Percentiles rank a stretch among this genome's conserved stretches.
These are phyloP conservation scores for Saussurea involucrata DNA, from an alignment of 129 eudicot genomes.

Conservation along the genomic window DNA sequence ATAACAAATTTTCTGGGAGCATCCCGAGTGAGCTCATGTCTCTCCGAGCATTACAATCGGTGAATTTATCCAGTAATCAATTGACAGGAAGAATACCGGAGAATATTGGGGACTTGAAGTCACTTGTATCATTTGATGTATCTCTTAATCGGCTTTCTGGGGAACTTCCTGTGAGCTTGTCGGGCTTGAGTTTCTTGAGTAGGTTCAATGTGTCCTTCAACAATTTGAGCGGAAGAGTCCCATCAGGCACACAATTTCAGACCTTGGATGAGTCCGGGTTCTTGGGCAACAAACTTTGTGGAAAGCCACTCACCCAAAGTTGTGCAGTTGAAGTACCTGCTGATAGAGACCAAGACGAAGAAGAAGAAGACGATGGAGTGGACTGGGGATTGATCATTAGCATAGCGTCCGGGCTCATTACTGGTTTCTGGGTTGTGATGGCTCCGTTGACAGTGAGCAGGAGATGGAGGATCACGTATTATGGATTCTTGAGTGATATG, in stretches of 20 bases:
- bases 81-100: conserved; percentile 29
- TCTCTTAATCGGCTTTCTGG: conserved; percentile 26
- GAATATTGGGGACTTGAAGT: conserved; percentile 16
- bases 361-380: neutral
- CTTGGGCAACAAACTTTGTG: conserved; percentile 28
- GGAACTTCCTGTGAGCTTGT: conserved; percentile 20
- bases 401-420: neutral
- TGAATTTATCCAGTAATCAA: conserved; percentile 25
- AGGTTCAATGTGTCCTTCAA: conserved; percentile 31
- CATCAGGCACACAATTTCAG: conserved; percentile 32
- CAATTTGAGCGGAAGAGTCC: conserved; percentile 27
- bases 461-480: conserved; percentile 5
- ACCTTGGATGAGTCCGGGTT: conserved; percentile 27
- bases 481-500: neutral
- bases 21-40: conserved; percentile 3
- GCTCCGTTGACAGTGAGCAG: conserved; percentile 1
- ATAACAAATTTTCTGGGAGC: neutral
- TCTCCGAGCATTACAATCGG: neutral
- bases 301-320: conserved; percentile 15
- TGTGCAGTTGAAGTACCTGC: neutral
- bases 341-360: neutral
- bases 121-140: conserved; percentile 26
- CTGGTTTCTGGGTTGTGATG: neutral
- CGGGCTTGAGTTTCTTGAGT: conserved; percentile 11
- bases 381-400: conserved; percentile 11